These are phyloP conservation scores for Amanita fuliginea DNA, from an alignment of 768 basidiomycete genomes.

Conservation along the genomic window DNA sequence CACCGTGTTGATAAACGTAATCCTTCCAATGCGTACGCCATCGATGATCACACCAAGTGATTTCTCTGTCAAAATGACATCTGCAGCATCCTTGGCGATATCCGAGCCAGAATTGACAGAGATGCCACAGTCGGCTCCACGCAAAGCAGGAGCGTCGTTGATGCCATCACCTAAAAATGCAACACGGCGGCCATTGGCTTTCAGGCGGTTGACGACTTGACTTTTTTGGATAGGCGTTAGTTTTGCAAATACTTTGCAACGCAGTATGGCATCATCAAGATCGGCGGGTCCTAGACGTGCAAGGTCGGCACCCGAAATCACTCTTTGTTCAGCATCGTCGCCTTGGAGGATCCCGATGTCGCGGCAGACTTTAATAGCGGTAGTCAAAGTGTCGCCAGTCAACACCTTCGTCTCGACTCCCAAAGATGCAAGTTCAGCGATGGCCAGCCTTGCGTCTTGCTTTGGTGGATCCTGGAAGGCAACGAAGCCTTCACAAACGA, in stretches of 20 bases:
- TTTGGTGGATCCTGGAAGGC: constrained; percentile 2
- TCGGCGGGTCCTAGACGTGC: constrained; percentile 11
- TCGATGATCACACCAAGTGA: constrained; percentile 21
- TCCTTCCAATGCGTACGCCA: constrained; percentile 11
- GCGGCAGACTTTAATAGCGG: constrained; percentile 25
- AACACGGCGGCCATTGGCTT: constrained; percentile 1
- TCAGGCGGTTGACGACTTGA: constrained; percentile 2
- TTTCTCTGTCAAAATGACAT: constrained; percentile 24
- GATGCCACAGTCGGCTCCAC: constrained; percentile 10
- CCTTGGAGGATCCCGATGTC: constrained; percentile 20
- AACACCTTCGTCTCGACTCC: constrained; percentile 16
- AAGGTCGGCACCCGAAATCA: constrained; percentile 9
- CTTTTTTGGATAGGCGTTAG: constrained; percentile 7
- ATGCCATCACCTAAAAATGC: constrained; percentile 2
- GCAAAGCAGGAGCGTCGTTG: constrained; percentile 3
- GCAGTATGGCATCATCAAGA: not conserved
- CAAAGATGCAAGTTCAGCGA: not conserved
- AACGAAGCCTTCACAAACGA: not conserved
- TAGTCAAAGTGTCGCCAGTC: constrained; percentile 21
- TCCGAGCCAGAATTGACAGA: constrained; percentile 11
- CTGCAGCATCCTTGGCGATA: constrained; percentile 28
- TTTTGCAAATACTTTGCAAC: constrained; percentile 6
- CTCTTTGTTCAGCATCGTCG: not conserved
- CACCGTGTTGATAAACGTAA: constrained; percentile 22
- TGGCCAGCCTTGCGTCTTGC: not conserved